Conservation (phyloP, 2,329 filamentous ascomycete species). For the Cercospora sesami region DNA sequence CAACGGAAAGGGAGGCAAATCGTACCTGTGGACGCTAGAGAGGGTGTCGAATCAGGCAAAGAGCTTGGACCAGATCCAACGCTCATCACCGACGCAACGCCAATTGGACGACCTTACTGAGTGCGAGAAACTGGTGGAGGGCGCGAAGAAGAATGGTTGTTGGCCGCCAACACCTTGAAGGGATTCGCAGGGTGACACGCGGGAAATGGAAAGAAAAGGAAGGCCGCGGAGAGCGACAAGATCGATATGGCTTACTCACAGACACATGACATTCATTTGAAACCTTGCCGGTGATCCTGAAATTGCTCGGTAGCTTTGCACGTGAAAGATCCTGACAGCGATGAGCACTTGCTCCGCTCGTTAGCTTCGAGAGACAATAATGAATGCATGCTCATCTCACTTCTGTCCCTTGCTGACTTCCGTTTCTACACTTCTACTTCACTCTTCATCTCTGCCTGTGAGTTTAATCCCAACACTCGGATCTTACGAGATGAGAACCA, state of each 20-base stretch:
- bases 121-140: neutral
- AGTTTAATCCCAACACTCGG: too few relatives aligned
- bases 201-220: neutral
- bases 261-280: neutral
- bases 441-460: too few relatives aligned
- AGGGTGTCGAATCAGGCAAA: neutral
- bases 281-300: neutral
- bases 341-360: neutral
- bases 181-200: neutral
- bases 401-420: too few relatives aligned
- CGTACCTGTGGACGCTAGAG: neutral
- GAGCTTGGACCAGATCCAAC: neutral
- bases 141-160: neutral
- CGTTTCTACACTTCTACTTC: too few relatives aligned
- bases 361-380: neutral
- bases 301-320: neutral
- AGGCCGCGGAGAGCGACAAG: neutral
- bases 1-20: neutral
- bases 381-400: neutral
- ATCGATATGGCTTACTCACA: neutral
- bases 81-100: neutral
- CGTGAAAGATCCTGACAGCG: neutral
- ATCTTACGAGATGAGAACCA: too few relatives aligned
- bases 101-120: neutral
- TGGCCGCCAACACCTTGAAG: neutral